A percentile compares a stretch with the other conserved stretches of the same genome.
phyloP scores from a whole-genome alignment of 192 early-diverging fungal genomes.

The Coemansia sp. region DNA sequence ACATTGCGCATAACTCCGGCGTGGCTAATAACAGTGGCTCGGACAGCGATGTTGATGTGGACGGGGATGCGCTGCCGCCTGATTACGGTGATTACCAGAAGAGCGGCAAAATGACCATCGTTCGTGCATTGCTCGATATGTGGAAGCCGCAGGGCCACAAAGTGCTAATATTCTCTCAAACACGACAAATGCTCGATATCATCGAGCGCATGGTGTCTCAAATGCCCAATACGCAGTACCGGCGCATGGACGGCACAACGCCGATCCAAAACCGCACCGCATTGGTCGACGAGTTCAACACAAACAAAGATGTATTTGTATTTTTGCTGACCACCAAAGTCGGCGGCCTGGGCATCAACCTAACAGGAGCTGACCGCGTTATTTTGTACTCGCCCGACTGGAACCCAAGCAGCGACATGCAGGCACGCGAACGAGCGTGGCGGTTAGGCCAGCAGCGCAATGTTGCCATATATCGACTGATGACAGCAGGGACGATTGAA shows the following conservation, averaged over 20 bases:
- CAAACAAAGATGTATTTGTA: slow-evolving; percentile 65
- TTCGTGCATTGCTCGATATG: slow-evolving; percentile 76
- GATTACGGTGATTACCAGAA: slow-evolving; percentile 47
- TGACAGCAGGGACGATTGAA: slow-evolving; percentile 93
- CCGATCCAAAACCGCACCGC: slow-evolving; percentile 80
- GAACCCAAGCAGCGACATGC: slow-evolving; percentile 96
- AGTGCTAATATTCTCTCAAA: slow-evolving; percentile 92
- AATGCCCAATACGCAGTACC: slow-evolving; percentile 61
- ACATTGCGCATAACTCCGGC: neutral
- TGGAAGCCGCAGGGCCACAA: slow-evolving; percentile 85
- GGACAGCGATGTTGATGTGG: neutral
- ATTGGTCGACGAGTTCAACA: slow-evolving; percentile 89
- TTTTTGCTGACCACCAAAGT: slow-evolving; percentile 98
- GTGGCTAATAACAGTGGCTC: neutral
- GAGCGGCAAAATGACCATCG: slow-evolving; percentile 89
- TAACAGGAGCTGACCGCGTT: slow-evolving; percentile 91
- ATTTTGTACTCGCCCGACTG: slow-evolving; percentile 98
- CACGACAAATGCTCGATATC: slow-evolving; percentile 93
- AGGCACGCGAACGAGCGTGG: slow-evolving; percentile 96
- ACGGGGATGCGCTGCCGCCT: slow-evolving; percentile 18
- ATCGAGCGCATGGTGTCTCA: slow-evolving; percentile 70
- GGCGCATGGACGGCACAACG: slow-evolving; percentile 95
- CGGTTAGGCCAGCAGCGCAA: slow-evolving; percentile 83
- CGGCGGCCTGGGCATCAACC: slow-evolving; percentile 92
- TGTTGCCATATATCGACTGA: slow-evolving; percentile 91